Base-by-base conservation (phyloP, 2,329 filamentous ascomycete genomes). In the Aspergillus pseudoviridinutans region DNA sequence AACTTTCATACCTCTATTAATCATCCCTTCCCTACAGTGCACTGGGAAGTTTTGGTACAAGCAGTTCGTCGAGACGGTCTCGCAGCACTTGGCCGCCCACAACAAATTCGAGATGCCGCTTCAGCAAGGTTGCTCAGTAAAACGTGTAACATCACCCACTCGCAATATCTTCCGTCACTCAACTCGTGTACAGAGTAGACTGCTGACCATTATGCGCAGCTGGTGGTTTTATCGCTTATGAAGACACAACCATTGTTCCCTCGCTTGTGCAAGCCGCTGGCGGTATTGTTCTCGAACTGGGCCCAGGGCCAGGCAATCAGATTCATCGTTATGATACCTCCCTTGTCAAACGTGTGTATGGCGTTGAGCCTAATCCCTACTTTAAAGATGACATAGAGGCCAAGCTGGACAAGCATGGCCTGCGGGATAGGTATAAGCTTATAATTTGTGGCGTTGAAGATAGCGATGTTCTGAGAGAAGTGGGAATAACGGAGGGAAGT, bases 221-320 rank as follows among this genome's bases (percentile, higher is more conserved):
- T 22, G 14, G n/a, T 25, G 12, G 52, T 25, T 73, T 73, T 51
- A 68, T 71, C 58, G 64, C 70, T 7, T 73, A 62, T 50, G 73
- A 76, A 65, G 54, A 70, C 42, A 74, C 70, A 6, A 74, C 71
- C 17, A 51, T 67, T 6, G 66, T 80, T 49, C 73, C 24, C 3
- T 3, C 24, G 3, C 24, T 25, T 3, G 24, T 25, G 3, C 24
- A 25, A 25, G 24, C 24, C 24, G 24, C 24, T 25, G 24, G 24
- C 24, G 24, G 24, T 14, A 51, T 67, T 6, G 66, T 80, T 49
- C 73, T 80, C 35, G 79, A 81, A 58, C 68, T 79, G 1, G 78
- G 78, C 22, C 76, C 78, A 3, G 77, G 77, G 3, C 59, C 71
- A 47, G 79, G 78, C 29, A 79, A 77, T 59, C 77, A 80, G 59